Percentiles rank a stretch among this genome's conserved stretches.
Evolutionary conservation across 768 basidiomycete genomes (phyloP).

Genomic region (Xerocomellus chrysenteron): DNA sequence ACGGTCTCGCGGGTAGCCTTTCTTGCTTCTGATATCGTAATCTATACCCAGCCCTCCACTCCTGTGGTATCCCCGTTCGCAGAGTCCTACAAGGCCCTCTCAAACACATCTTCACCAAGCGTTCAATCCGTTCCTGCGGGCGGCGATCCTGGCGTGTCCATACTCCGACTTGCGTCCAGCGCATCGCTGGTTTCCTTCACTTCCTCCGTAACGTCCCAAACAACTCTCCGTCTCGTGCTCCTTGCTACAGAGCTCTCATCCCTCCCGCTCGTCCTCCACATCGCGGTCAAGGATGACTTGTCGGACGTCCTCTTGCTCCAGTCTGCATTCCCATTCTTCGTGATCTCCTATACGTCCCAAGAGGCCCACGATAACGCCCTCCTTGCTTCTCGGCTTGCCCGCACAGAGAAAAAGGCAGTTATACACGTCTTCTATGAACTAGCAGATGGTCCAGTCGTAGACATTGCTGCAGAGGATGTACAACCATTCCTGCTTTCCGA

Average conservation of each 20-base stretch:
- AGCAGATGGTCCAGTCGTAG: conserved; percentile 40
- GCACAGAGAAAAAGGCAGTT: conserved; percentile 68
- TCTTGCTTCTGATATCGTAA: conserved; percentile 62
- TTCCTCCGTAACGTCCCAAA: conserved; percentile 48
- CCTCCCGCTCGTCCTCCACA: conserved; percentile 67
- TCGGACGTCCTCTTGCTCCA: conserved; percentile 75
- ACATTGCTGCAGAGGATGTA: conserved; percentile 59
- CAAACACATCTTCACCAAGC: conserved; percentile 37
- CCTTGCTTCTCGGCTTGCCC: conserved; percentile 79
- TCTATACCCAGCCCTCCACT: conserved; percentile 52
- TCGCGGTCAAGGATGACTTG: conserved; percentile 64
- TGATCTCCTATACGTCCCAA: conserved; percentile 74
- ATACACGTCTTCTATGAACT: conserved; percentile 76
- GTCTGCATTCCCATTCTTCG: conserved; percentile 75
- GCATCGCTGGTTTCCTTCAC: conserved; percentile 60
- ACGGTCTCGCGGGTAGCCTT: conserved; percentile 70
- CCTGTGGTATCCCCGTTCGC: conserved; percentile 42
- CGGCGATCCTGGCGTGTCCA: conserved; percentile 61
- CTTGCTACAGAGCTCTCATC: conserved; percentile 67
- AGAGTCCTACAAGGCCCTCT: conserved; percentile 31
- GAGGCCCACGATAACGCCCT: conserved; percentile 90
- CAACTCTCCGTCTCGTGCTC: conserved; percentile 59
- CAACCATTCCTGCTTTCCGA: conserved; percentile 58
- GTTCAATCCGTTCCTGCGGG: conserved; percentile 55
- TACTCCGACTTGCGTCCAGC: conserved; percentile 46